Conservation (phyloP, 371 early-diverging fungal species). For the Mucor ambiguus region DNA sequence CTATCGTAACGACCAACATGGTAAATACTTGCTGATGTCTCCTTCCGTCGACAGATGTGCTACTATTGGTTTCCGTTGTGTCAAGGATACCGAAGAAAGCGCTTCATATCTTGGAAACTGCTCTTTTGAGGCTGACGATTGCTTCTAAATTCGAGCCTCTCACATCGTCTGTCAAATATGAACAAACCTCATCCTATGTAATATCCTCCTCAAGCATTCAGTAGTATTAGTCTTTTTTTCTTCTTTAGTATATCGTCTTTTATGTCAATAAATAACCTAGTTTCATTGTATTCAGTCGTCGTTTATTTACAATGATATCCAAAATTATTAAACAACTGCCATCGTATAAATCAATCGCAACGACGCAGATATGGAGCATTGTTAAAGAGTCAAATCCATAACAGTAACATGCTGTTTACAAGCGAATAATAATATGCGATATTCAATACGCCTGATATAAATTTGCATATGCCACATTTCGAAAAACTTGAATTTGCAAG, state of each 20-base stretch:
- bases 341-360: too few relatives aligned
- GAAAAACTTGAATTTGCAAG: too few relatives aligned
- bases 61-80: slow-evolving; percentile 40
- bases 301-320: too few relatives aligned
- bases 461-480: too few relatives aligned
- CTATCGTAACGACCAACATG: slow-evolving; percentile 31
- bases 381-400: too few relatives aligned
- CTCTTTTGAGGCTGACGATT: slow-evolving; percentile 9
- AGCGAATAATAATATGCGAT: too few relatives aligned
- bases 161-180: neutral
- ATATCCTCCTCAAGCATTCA: neutral
- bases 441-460: too few relatives aligned
- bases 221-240: neutral
- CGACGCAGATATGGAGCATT: too few relatives aligned
- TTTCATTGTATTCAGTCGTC: neutral
- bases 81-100: slow-evolving; percentile 36
- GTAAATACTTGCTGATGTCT: slow-evolving; percentile 33
- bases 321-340: too few relatives aligned
- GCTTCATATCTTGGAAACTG: slow-evolving; percentile 31
- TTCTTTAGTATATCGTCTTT: neutral
- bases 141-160: neutral
- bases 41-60: slow-evolving; percentile 29
- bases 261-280: neutral
- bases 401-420: too few relatives aligned
- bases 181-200: neutral